Base-by-base conservation (phyloP, 768 basidiomycete species). In the Lyophyllum atratum region DNA sequence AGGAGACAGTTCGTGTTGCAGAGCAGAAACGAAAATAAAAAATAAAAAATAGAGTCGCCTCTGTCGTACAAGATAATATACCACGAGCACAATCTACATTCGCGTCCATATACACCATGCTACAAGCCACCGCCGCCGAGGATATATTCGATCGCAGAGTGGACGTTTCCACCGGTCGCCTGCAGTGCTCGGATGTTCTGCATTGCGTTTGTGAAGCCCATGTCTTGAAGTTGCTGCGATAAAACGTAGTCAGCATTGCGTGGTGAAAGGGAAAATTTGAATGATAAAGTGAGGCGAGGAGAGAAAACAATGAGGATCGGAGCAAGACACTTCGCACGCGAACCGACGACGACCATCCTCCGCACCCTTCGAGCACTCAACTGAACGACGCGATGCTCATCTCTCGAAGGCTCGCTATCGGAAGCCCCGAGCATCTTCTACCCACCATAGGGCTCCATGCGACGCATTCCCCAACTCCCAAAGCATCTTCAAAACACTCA, bases 131-230 rank as follows among this genome's bases (percentile, higher is more conserved):
- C 90, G 0, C 92, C 93, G 40, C 78, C 71, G 55, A 98, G 80
- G 62, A 98, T 95, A 67, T 96, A 93, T 73, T 97, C 95, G 64
- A 98, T 90, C 45, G 95, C 95, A 21, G 85, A 81, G 68, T 97
- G 85, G 17, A 97, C 92, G 64, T 94, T 95, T 11, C 95, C 95
- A n/a, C 85, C 93, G 0, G 94, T 95, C 48, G 92, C 93, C 9
- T 93, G 80, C 42, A 98, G 76, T 4, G 96, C 95, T 4, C 95
- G 81, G 7, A 98, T 80, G 69, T 98, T 98, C 80, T 94, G 92
- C 40, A 83, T 70, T 8, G 93, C 93, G 55, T 96, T 94, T 50
- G 81, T 84, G 72, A 98, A 93, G 1, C 93, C 95, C 96, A 98
- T 98, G 58, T 90, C 92, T 68, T 93, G 89, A 66, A 98, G 71